Conservation (phyloP, 495 filamentous ascomycete species). For the Trichoderma orchidacearum region DNA sequence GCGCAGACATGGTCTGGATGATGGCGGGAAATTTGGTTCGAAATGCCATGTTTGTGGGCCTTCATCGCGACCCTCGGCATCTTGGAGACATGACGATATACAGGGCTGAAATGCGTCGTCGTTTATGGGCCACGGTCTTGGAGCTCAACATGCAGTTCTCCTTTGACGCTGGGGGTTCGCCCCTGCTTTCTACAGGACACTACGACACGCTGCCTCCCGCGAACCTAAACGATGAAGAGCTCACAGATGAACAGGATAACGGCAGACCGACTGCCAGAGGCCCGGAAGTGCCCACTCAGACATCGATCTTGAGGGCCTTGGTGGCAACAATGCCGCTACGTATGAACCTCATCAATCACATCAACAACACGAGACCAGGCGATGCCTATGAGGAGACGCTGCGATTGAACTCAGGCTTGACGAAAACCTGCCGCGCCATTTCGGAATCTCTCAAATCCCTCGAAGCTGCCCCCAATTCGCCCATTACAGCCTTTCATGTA, state of each 20-base stretch:
- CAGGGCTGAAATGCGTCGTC: slow-evolving; percentile 49
- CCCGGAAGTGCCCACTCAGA: slow-evolving; percentile 19
- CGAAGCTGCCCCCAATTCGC: background rate
- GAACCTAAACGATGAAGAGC: slow-evolving; percentile 36
- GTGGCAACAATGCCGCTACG: slow-evolving; percentile 20
- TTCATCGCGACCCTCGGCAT: slow-evolving; percentile 42
- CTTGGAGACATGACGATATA: slow-evolving; percentile 29
- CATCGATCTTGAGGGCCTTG: slow-evolving; percentile 21
- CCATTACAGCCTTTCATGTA: slow-evolving; percentile 19
- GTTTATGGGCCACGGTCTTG: slow-evolving; percentile 55
- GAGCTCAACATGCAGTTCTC: slow-evolving; percentile 48
- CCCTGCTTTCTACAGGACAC: slow-evolving; percentile 37
- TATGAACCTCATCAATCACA: slow-evolving; percentile 19
- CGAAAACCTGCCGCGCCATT: slow-evolving; percentile 16
- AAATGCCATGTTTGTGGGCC: slow-evolving; percentile 45
- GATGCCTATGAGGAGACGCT: slow-evolving; percentile 23
- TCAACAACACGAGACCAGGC: slow-evolving; percentile 18
- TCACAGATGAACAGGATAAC: slow-evolving; percentile 10
- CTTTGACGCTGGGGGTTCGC: slow-evolving; percentile 44
- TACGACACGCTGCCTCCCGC: slow-evolving; percentile 42
- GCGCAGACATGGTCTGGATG: slow-evolving; percentile 45
- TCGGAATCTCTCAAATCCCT: slow-evolving; percentile 14
- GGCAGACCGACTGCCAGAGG: slow-evolving; percentile 6
- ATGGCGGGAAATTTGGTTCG: slow-evolving; percentile 42
- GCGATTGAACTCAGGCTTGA: slow-evolving; percentile 21